Evolutionary conservation across 2,329 filamentous ascomycete species (phyloP).

Genomic region (Thielaviopsis ethacetica): DNA sequence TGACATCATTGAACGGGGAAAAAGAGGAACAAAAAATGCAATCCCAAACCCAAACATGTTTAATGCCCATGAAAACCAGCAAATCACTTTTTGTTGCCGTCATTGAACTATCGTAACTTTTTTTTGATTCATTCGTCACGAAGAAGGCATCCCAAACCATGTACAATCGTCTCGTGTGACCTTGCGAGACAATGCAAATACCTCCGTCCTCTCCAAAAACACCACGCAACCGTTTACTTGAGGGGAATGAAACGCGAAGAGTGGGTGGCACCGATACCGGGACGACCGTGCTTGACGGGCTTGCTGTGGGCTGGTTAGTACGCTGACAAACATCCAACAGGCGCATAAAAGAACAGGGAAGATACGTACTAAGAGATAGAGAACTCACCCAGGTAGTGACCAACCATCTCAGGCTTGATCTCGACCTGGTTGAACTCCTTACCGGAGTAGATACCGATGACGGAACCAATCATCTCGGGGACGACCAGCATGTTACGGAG

Average conservation of each 20-base stretch:
- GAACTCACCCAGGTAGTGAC: constrained; percentile 98
- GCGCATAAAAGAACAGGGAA: background rate
- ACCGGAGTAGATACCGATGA: constrained; percentile 98
- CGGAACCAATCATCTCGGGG: constrained; percentile 98
- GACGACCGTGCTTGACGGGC: constrained; percentile 99
- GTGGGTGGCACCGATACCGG: constrained; percentile 99
- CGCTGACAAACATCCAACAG: background rate
- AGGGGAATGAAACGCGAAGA: constrained; percentile 99
- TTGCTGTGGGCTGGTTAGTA: constrained; percentile 54
- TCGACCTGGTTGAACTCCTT: constrained; percentile 99
- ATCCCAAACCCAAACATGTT: constrained; percentile 5
- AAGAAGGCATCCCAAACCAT: constrained; percentile 11
- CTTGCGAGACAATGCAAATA: constrained; percentile 29
- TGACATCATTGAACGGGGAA: background rate
- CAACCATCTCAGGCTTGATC: constrained; percentile 99
- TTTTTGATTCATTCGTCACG: constrained; percentile 13
- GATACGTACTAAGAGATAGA: constrained; percentile 94
- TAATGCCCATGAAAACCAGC: constrained; percentile 8
- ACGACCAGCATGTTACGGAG: constrained; percentile 99
- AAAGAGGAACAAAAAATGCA: background rate
- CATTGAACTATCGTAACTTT: constrained; percentile 11
- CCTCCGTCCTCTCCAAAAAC: constrained; percentile 21
- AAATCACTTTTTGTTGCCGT: constrained; percentile 9
- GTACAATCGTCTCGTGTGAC: constrained; percentile 8
- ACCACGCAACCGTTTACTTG: constrained; percentile 49